These are phyloP conservation scores for Piloderma croceum DNA, from an alignment of 768 basidiomycete genomes.

Conservation along the genomic window DNA sequence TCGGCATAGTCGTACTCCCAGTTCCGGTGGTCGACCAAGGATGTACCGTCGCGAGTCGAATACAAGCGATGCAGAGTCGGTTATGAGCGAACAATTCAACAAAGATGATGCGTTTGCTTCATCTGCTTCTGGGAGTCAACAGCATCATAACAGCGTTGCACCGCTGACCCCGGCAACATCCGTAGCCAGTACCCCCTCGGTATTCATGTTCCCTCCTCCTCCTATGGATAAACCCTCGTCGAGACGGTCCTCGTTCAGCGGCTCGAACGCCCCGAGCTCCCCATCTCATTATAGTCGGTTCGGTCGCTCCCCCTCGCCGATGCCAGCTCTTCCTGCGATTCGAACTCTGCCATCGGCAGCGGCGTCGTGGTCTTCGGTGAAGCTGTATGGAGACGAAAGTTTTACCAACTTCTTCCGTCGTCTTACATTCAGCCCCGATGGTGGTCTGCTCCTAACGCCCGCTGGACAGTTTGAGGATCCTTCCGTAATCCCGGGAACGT, in stretches of 20 bases:
- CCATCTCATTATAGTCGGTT: conserved; percentile 60
- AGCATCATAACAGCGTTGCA: conserved; percentile 30
- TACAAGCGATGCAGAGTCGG: conserved; percentile 70
- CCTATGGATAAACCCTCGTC: conserved; percentile 62
- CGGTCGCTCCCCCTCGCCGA: conserved; percentile 82
- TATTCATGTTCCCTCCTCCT: conserved; percentile 60
- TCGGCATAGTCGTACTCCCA: conserved; percentile 68
- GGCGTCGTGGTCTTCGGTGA: conserved; percentile 59
- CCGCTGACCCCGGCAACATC: conserved; percentile 65
- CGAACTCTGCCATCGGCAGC: conserved; percentile 59
- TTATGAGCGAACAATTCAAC: conserved; percentile 50
- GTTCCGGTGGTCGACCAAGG: conserved; percentile 46
- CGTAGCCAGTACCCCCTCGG: conserved; percentile 60
- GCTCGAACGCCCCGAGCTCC: conserved; percentile 74
- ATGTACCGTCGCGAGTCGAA: conserved; percentile 67
- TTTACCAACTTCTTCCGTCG: conserved; percentile 95
- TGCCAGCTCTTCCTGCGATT: conserved; percentile 92
- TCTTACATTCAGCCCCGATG: conserved; percentile 92
- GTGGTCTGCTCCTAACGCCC: conserved; percentile 87
- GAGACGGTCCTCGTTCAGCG: conserved; percentile 61
- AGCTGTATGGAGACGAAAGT: conserved; percentile 92
- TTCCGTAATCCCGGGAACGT: conserved; percentile 41
- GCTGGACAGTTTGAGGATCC: conserved; percentile 98
- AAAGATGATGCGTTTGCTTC: conserved; percentile 35
- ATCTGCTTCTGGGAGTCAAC: conserved; percentile 18